Evolutionary conservation across 176 grass and related monocot species (phyloP), one percentile per base, ranked within the genome.

Genomic region (Oryza officinalis): DNA sequence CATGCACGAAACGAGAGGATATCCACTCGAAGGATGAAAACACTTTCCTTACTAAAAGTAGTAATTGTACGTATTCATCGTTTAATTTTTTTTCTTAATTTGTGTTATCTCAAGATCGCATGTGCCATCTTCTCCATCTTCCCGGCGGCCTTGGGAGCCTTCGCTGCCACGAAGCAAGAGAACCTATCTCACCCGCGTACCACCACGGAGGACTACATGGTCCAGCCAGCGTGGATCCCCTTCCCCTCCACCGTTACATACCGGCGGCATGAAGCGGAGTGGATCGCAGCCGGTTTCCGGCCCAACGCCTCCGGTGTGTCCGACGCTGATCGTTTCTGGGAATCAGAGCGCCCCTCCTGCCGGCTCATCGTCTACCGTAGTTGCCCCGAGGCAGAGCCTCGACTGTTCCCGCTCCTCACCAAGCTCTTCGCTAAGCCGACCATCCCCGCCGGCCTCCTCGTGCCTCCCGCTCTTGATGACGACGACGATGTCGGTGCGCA

Each of bases 391-490:
- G 59, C 22, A 13, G 87, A 92, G 1, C 35, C 69, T 11, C 54
- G 22, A 0, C 79, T 88, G 75, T 57, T 77, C 32, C 38, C 31
- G 2, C 46, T 92, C 45, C 5, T 75, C 1, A 6, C 15, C 2
- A 47, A 86, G 0, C 74, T 89, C 17, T 63, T 46, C 43, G 13
- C 35, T 27, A 89, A 77, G 50, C 84, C 84, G 0, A 44, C 61
- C 33, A 31, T 92, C 7, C 80, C 87, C 0, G 10, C 79, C 1
- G 76, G 91, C 46, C 80, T 89, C 28, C 77, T 89, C 40, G 5
- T 30, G 6, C 77, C 83, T 0, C 0, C 54, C 8, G 2, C 10
- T 2, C 6, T 54, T 18, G 45, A 15, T 3, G 45, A 14, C 10
- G 41, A 44, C 2, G 12, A 14, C 4, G 45, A 15, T 10, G 4